A percentile compares a stretch with the other conserved stretches of the same genome.
Conservation (phyloP, 2,329 filamentous ascomycete species). For the Colletotrichum simmondsii region DNA sequence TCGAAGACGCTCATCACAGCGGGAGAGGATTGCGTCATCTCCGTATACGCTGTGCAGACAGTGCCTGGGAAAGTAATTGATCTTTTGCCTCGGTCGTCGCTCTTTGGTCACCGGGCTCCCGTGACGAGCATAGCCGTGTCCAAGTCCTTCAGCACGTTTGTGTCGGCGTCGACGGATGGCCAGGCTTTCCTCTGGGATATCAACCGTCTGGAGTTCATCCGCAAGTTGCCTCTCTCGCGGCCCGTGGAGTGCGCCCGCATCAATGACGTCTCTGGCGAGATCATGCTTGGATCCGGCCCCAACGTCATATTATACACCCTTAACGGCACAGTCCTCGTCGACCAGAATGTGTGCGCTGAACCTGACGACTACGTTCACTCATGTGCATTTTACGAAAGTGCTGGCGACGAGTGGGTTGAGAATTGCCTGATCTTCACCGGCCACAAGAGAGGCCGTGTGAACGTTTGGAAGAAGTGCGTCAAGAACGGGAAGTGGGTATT, state of each 20-base stretch:
- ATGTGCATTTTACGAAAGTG: constrained; percentile 93
- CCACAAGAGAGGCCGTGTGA: constrained; percentile 84
- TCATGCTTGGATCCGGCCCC: constrained; percentile 83
- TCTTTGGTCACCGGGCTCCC: constrained; percentile 90
- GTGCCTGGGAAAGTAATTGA: constrained; percentile 77
- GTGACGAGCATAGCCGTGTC: constrained; percentile 87
- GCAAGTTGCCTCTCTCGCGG: constrained; percentile 72
- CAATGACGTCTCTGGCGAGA: constrained; percentile 91
- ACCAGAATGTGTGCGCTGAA: constrained; percentile 80
- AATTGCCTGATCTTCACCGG: constrained; percentile 89
- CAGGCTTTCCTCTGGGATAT: constrained; percentile 93
- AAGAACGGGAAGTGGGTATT: constrained; percentile 76
- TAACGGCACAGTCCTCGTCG: constrained; percentile 84
- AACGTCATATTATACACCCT: constrained; percentile 84
- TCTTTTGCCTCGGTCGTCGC: constrained; percentile 78
- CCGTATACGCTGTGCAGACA: constrained; percentile 79
- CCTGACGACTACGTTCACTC: constrained; percentile 82
- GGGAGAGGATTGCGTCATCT: constrained; percentile 91
- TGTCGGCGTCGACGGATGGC: constrained; percentile 85
- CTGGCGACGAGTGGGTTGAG: constrained; percentile 91
- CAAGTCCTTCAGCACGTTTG: constrained; percentile 86
- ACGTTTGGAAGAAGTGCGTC: constrained; percentile 74
- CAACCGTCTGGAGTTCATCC: constrained; percentile 88
- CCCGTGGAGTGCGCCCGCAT: constrained; percentile 81
- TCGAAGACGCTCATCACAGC: constrained; percentile 92